phyloP scores from a whole-genome alignment of 2,329 filamentous ascomycete genomes.

The Fusarium penzigii region DNA sequence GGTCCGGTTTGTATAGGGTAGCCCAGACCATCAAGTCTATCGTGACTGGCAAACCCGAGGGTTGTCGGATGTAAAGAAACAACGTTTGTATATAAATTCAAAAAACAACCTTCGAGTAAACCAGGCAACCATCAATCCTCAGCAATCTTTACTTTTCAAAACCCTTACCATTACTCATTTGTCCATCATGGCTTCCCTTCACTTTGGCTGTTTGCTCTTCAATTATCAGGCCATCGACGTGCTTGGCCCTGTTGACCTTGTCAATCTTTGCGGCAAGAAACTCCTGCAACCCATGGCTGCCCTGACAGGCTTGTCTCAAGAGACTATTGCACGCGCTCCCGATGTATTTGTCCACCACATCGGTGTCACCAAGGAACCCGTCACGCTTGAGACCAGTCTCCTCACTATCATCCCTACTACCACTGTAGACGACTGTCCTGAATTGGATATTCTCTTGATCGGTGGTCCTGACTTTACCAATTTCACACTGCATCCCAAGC shows the following conservation, averaged over 20 bases:
- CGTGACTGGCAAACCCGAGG: neutral
- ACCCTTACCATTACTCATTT: neutral
- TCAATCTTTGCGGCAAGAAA: slow-evolving; percentile 28
- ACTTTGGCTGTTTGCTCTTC: slow-evolving; percentile 24
- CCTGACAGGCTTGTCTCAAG: slow-evolving; percentile 10
- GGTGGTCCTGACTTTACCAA: slow-evolving; percentile 32
- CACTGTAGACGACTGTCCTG: slow-evolving; percentile 37
- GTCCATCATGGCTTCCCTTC: slow-evolving; percentile 11
- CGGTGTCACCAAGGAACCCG: slow-evolving; percentile 32
- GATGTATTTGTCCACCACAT: slow-evolving; percentile 38
- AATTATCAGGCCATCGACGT: slow-evolving; percentile 37
- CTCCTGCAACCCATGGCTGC: slow-evolving; percentile 16
- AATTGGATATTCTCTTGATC: slow-evolving; percentile 39
- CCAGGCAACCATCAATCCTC: neutral
- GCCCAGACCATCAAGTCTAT: neutral
- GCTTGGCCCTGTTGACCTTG: slow-evolving; percentile 33
- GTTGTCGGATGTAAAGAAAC: neutral
- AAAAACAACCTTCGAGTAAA: neutral
- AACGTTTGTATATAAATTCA: neutral
- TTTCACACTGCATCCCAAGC: slow-evolving; percentile 32
- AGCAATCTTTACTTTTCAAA: neutral
- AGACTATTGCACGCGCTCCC: slow-evolving; percentile 24
- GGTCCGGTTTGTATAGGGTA: neutral
- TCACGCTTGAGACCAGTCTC: slow-evolving; percentile 13
- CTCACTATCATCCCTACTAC: slow-evolving; percentile 30